Conservation (phyloP, 306 rosid genomes). For the Glycine latifolia region DNA sequence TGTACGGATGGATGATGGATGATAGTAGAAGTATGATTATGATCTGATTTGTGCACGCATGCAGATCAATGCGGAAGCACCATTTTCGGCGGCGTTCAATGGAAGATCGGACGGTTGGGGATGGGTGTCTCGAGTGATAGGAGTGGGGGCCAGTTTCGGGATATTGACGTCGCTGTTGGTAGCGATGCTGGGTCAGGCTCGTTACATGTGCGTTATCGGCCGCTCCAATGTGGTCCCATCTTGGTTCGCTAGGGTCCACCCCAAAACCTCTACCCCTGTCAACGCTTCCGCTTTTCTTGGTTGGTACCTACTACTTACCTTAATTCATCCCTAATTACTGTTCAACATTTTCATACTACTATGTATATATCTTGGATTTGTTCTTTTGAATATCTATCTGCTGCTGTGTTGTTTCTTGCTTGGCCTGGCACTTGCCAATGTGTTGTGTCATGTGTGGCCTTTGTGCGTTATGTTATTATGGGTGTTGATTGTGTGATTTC, state of each 20-base stretch:
- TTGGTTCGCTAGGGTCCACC: constrained; percentile 97
- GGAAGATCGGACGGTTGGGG: constrained; percentile 74
- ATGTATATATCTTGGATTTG: too few species aligned
- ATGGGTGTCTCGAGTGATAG: constrained; percentile 87
- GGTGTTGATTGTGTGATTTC: constrained; percentile 13
- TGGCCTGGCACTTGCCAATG: too few species aligned
- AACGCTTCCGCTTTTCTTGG: constrained; percentile 97
- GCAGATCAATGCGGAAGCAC: constrained; percentile 79
- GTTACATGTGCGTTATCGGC: constrained; percentile 96
- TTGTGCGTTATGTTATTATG: not conserved
- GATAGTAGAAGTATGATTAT: too few species aligned
- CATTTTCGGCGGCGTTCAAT: constrained; percentile 80
- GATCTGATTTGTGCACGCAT: too few species aligned
- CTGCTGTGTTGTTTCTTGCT: too few species aligned
- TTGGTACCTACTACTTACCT: constrained; percentile 5
- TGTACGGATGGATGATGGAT: too few species aligned
- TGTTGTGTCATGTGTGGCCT: too few species aligned
- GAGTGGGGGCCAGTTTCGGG: constrained; percentile 90
- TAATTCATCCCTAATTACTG: not conserved
- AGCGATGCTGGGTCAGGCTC: constrained; percentile 95
- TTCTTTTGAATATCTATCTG: too few species aligned
- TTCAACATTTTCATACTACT: too few species aligned
- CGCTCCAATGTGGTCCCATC: constrained; percentile 89
- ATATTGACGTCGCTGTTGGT: constrained; percentile 90
- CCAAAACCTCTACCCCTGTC: constrained; percentile 84